phyloP scores from a whole-genome alignment of 169 alveolate genomes.

The Plasmodium fragile region DNA sequence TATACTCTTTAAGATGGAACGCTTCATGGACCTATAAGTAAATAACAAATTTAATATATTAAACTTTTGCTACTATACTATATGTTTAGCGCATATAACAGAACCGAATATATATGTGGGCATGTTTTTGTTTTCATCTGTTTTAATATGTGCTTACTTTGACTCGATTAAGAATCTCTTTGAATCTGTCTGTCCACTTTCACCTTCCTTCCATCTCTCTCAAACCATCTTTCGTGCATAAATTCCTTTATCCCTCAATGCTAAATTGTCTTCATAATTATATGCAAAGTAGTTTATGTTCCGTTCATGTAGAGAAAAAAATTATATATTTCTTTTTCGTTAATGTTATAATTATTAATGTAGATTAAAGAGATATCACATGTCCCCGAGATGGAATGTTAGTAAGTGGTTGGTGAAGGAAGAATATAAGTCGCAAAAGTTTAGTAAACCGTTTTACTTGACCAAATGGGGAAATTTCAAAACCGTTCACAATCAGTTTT shows the following conservation, averaged over 20 bases:
- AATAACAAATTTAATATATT: slow-evolving; percentile 44
- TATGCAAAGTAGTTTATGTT: not conserved
- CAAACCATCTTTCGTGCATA: not conserved
- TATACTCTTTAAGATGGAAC: slow-evolving; percentile 59
- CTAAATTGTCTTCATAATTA: not conserved
- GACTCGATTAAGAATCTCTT: not conserved
- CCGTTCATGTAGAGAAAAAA: not conserved
- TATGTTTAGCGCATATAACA: not conserved
- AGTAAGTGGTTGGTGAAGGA: slow-evolving; percentile 76
- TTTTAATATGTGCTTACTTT: not conserved
- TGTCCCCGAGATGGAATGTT: slow-evolving; percentile 78
- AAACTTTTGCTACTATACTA: not conserved
- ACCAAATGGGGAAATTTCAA: slow-evolving; percentile 77
- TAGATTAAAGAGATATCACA: slow-evolving; percentile 77
- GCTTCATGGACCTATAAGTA: slow-evolving; percentile 77
- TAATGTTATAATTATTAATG: slow-evolving; percentile 25
- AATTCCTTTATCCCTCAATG: not conserved
- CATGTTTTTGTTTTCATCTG: not conserved
- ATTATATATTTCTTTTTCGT: slow-evolving; percentile 16
- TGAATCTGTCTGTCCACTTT: not conserved
- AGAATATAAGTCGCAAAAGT: slow-evolving; percentile 68
- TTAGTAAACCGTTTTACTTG: slow-evolving; percentile 69
- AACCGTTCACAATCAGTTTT: slow-evolving; percentile 28
- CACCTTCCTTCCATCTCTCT: not conserved
- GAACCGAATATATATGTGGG: not conserved